These are phyloP conservation scores for Torulaspora indica DNA, from an alignment of 805 yeast species.

Conservation along the genomic window DNA sequence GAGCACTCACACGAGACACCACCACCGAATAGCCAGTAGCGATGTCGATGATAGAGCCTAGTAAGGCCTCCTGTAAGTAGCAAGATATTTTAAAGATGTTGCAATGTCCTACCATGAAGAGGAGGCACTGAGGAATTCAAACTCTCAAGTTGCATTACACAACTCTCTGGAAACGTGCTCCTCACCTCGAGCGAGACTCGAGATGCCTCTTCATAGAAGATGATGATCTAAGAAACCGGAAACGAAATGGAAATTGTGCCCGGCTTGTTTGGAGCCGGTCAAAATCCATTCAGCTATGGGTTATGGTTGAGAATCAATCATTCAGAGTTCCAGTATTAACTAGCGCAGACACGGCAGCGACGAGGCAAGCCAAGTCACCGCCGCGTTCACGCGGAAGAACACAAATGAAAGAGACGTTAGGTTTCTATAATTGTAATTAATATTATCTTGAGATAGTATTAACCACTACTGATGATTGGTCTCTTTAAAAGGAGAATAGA, in stretches of 20 bases:
- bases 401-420: conserved; percentile 32
- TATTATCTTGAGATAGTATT: conserved; percentile 41
- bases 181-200: conserved; percentile 16
- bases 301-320: conserved; percentile 30
- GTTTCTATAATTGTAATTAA: conserved; percentile 39
- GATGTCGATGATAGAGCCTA: background rate
- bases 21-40: conserved; percentile 2
- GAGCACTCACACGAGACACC: background rate
- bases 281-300: conserved; percentile 39
- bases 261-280: conserved; percentile 39
- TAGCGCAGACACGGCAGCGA: conserved; percentile 16
- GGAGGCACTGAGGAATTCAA: conserved; percentile 35
- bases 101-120: conserved; percentile 34
- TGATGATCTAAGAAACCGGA: conserved; percentile 40
- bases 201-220: conserved; percentile 30
- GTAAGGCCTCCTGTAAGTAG: conserved; percentile 13
- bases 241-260: conserved; percentile 39
- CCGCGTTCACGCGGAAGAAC: conserved; percentile 20
- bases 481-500: conserved; percentile 19
- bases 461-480: conserved; percentile 41
- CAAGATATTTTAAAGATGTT: conserved; percentile 1
- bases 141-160: conserved; percentile 34
- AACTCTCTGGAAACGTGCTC: conserved; percentile 34
- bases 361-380: conserved; percentile 6
- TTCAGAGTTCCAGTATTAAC: conserved; percentile 37